Evolutionary conservation across 805 yeast species (phyloP).

Genomic region (Metschnikowia kofuensis): DNA sequence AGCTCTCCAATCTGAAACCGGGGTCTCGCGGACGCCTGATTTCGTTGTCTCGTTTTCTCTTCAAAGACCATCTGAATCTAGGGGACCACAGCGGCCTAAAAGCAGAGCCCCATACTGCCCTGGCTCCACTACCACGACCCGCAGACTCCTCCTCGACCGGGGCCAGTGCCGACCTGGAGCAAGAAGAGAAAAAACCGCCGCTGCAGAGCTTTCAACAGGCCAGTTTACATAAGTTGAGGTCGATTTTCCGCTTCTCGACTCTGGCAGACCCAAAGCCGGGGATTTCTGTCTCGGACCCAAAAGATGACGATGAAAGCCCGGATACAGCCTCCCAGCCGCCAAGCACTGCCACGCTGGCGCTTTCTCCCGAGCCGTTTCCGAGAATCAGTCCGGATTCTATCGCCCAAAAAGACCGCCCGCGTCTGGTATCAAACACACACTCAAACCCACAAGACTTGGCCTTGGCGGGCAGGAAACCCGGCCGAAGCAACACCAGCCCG

Average conservation of each 20-base stretch:
- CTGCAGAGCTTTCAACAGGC: background rate
- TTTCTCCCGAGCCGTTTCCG: background rate
- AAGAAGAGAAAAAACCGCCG: conserved; percentile 1
- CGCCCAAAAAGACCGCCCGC: background rate
- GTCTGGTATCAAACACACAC: background rate
- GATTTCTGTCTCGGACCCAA: no score
- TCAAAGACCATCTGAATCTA: conserved; percentile 20
- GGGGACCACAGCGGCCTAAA: background rate
- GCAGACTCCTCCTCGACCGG: background rate
- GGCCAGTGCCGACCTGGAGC: background rate
- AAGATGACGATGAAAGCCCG: no score
- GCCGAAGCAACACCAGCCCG: conserved; percentile 18
- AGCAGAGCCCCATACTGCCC: background rate
- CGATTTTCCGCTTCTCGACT: conserved; percentile 12
- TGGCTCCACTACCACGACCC: background rate
- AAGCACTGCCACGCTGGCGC: background rate
- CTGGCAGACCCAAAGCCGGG: conserved; percentile 12
- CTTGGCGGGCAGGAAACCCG: background rate
- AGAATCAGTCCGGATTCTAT: background rate
- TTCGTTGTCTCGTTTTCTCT: conserved; percentile 26
- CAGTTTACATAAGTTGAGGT: background rate
- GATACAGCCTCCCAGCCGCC: no score
- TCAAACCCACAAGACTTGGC: background rate
- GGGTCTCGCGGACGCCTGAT: conserved; percentile 23
- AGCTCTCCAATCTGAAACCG: conserved; percentile 5